phyloP scores from a whole-genome alignment of 2,329 filamentous ascomycete genomes.

The Teratosphaeria pseudoeucalypti region DNA sequence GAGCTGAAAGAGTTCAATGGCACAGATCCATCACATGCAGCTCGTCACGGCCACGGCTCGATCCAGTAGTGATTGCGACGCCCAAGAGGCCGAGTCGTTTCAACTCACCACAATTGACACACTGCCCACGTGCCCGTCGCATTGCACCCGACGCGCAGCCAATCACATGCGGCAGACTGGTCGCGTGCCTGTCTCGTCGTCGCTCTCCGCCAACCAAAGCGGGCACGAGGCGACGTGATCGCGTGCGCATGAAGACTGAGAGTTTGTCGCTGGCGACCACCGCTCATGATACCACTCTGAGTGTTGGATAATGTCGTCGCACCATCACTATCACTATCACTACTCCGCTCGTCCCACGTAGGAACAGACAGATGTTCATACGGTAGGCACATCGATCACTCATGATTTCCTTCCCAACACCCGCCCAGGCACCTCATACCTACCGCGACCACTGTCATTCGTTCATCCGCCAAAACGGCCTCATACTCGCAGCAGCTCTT shows the following conservation, averaged over 20 bases:
- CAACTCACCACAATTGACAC: neutral
- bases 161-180: neutral
- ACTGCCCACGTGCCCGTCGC: neutral
- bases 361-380: neutral
- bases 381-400: neutral
- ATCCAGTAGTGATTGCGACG: neutral
- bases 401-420: neutral
- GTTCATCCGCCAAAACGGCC: neutral
- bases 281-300: no score
- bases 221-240: neutral
- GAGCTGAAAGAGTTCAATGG: no score
- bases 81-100: neutral
- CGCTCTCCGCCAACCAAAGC: neutral
- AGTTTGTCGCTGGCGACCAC: neutral
- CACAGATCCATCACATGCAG: neutral
- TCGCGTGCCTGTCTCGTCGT: neutral
- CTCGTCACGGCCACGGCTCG: no score
- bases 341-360: neutral
- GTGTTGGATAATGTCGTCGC: no score
- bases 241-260: neutral
- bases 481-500: conserved; percentile 18
- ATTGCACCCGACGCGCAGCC: neutral
- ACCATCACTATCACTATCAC: neutral
- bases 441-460: no score
- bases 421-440: no score